Evolutionary conservation across 306 rosid species (phyloP).

Genomic region (Neltuma alba): DNA sequence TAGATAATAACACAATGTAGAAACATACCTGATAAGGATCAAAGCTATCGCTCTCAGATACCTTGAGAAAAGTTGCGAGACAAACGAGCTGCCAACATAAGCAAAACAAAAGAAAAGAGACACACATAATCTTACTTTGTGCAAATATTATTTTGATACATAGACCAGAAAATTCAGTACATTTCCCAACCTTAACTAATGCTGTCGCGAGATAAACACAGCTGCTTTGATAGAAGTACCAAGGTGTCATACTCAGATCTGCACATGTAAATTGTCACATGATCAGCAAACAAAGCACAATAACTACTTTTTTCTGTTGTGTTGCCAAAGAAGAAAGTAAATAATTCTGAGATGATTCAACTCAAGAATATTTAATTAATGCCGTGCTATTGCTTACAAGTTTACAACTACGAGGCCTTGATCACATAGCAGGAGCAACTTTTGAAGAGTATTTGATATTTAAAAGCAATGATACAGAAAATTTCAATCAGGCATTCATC

Average conservation of each 20-base stretch:
- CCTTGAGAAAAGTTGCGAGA: conserved; percentile 95
- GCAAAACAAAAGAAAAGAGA: conserved; percentile 1
- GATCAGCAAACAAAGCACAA: conserved; percentile 3
- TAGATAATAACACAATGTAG: conserved; percentile 7
- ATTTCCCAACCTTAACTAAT: conserved; percentile 73
- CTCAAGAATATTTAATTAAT: neutral
- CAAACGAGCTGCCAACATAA: conserved; percentile 80
- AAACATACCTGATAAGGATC: conserved; percentile 92
- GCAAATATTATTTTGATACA: conserved; percentile 18
- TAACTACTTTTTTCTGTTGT: neutral
- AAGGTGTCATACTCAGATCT: conserved; percentile 99
- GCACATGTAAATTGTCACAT: conserved; percentile 32
- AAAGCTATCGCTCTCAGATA: conserved; percentile 89
- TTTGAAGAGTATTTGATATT: neutral
- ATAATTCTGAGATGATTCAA: neutral
- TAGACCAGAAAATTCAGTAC: conserved; percentile 8
- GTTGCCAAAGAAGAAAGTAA: neutral
- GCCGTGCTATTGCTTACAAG: neutral
- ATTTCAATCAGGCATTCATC: neutral
- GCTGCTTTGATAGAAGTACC: conserved; percentile 93
- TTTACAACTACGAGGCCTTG: neutral
- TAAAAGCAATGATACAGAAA: neutral
- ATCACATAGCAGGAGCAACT: neutral
- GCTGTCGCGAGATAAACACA: conserved; percentile 94
- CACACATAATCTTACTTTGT: conserved; percentile 13